Percentiles rank a stretch among this genome's conserved stretches.
These are phyloP conservation scores for Fusarium sterilihyphosum DNA, from an alignment of 2,329 filamentous ascomycete species.

Conservation along the genomic window DNA sequence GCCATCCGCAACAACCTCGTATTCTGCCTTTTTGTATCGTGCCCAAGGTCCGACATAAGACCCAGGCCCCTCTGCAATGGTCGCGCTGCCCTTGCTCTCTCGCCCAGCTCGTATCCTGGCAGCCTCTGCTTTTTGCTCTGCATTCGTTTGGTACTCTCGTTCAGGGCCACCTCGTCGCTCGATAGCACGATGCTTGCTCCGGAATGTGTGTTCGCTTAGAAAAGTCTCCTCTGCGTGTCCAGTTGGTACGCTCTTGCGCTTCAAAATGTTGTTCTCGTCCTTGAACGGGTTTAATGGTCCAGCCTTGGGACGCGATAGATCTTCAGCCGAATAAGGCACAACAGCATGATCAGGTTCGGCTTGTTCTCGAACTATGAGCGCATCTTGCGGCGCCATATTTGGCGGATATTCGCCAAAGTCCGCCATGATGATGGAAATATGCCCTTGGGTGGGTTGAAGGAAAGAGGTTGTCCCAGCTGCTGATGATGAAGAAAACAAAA, in stretches of 20 bases:
- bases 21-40: constrained; percentile 76
- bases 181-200: constrained; percentile 85
- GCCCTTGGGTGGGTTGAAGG: not conserved
- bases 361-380: constrained; percentile 66
- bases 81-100: constrained; percentile 85
- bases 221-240: constrained; percentile 88
- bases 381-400: constrained; percentile 72
- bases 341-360: constrained; percentile 68
- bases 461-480: not conserved
- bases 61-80: constrained; percentile 84
- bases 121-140: constrained; percentile 75
- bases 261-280: constrained; percentile 67
- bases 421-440: constrained; percentile 57
- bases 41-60: constrained; percentile 98
- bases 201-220: constrained; percentile 91
- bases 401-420: constrained; percentile 72
- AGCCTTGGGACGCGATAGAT: constrained; percentile 71
- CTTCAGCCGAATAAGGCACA: constrained; percentile 75
- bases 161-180: constrained; percentile 71
- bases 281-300: constrained; percentile 83
- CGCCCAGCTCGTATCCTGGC: constrained; percentile 75
- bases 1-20: constrained; percentile 77
- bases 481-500: not conserved
- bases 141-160: constrained; percentile 64
- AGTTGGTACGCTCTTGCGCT: constrained; percentile 85